Percentiles rank a stretch among this genome's conserved stretches.
Conservation (phyloP, 768 basidiomycete genomes). For the Hypholoma fasciculare region DNA sequence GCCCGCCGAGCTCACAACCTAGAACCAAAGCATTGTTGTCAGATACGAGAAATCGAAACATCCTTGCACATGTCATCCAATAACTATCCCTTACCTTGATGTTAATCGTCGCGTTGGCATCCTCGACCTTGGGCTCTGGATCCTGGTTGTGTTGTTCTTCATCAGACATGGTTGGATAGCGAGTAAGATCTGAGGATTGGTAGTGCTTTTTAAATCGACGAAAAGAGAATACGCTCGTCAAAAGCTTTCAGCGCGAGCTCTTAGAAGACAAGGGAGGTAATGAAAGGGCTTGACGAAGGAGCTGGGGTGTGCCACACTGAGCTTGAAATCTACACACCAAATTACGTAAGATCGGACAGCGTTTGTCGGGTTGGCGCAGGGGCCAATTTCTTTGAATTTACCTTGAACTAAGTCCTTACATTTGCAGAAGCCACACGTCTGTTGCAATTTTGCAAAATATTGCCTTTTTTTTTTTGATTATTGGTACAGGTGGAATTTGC, state of each 20-base stretch:
- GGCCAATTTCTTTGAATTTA: background rate
- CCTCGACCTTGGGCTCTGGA: conserved; percentile 54
- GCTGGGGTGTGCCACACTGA: conserved; percentile 5
- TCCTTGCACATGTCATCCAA: background rate
- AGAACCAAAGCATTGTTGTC: conserved; percentile 10
- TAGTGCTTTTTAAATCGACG: background rate
- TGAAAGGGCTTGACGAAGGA: background rate
- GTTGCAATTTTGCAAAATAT: too few species aligned
- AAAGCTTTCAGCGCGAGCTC: background rate
- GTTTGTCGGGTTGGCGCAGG: background rate
- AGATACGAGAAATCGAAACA: background rate
- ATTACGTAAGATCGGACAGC: conserved; percentile 10
- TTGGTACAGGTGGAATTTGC: too few species aligned
- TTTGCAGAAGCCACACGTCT: background rate
- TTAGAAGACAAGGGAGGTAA: background rate
- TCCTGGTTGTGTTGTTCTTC: conserved; percentile 36
- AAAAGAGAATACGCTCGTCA: background rate
- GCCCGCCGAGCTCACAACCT: conserved; percentile 77
- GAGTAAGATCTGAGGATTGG: background rate
- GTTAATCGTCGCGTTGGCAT: conserved; percentile 68
- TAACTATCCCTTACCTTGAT: conserved; percentile 57
- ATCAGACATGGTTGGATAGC: conserved; percentile 51
- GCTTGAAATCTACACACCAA: conserved; percentile 15
- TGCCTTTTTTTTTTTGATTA: too few species aligned
- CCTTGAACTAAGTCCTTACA: background rate